Evolutionary conservation across 148 eudicot genomes (phyloP).

Genomic region (Oxyria digyna): DNA sequence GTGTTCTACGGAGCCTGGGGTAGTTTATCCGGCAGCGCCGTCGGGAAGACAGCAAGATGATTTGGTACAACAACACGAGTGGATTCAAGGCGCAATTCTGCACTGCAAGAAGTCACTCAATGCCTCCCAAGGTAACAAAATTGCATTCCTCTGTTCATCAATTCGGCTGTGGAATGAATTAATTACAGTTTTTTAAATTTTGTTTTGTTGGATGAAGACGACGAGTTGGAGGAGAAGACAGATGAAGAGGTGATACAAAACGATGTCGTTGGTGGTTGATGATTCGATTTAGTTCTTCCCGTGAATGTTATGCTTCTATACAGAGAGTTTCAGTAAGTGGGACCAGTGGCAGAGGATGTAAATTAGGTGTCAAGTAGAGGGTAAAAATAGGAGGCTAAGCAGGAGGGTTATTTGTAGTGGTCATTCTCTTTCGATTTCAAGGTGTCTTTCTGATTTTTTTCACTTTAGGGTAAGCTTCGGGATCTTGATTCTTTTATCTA

Average conservation of each 20-base stretch:
- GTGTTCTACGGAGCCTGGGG: conserved; percentile 29
- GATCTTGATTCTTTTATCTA: no score
- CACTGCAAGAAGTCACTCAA: conserved; percentile 91
- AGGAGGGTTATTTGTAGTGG: background rate
- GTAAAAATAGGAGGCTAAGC: background rate
- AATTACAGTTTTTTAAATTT: background rate
- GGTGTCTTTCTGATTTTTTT: no score
- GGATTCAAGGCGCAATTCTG: conserved; percentile 84
- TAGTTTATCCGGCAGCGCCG: conserved; percentile 17
- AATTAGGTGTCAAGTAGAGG: background rate
- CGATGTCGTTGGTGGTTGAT: conserved; percentile 11
- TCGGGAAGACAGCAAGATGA: conserved; percentile 38
- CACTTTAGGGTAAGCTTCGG: no score
- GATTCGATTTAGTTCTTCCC: background rate
- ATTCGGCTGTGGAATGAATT: no score
- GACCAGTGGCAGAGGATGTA: background rate
- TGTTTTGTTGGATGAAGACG: conserved; percentile 5
- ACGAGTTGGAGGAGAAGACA: conserved; percentile 16
- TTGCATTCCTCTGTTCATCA: background rate
- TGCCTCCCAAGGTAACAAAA: conserved; percentile 36
- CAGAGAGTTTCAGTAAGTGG: background rate
- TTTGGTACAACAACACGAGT: conserved; percentile 69
- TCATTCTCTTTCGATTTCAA: no score
- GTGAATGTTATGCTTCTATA: background rate
- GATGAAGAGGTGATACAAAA: background rate